A percentile compares a stretch with the other conserved stretches of the same genome.
Evolutionary conservation across 176 grass and related monocot genomes (phyloP).

Genomic region (Typha latifolia): DNA sequence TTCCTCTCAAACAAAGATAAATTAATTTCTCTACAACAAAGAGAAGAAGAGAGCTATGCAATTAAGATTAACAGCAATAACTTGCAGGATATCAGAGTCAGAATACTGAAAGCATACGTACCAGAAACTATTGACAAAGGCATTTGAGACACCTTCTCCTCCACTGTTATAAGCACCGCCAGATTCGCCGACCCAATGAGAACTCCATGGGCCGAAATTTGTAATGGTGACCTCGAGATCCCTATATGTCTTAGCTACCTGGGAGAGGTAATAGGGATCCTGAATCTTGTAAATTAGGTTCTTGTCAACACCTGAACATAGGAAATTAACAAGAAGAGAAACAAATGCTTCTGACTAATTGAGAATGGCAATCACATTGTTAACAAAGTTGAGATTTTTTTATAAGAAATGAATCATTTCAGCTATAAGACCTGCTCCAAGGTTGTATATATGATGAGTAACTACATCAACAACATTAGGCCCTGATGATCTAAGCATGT

Average conservation of each 20-base stretch:
- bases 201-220: constrained; percentile 39
- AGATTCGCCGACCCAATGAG: constrained; percentile 50
- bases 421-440: constrained; percentile 29
- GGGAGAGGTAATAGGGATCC: constrained; percentile 34
- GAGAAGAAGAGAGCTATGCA: not conserved
- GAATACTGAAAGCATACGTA: not conserved
- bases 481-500: constrained; percentile 44
- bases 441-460: constrained; percentile 65
- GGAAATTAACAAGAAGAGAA: not conserved
- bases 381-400: no score
- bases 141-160: constrained; percentile 38
- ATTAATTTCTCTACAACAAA: no score
- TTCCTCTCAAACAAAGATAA: no score
- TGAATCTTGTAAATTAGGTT: constrained; percentile 26
- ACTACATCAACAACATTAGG: constrained; percentile 35
- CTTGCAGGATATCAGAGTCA: not conserved
- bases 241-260: constrained; percentile 22
- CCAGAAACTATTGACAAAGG: constrained; percentile 50
- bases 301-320: constrained; percentile 34
- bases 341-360: no score
- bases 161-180: constrained; percentile 58
- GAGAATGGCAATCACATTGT: no score
- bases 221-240: constrained; percentile 22
- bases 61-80: not conserved
- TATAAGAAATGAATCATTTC: no score